Evolutionary conservation across 1,139 yeast genomes (phyloP).

Genomic region (Nakaseomyces bracarensis): DNA sequence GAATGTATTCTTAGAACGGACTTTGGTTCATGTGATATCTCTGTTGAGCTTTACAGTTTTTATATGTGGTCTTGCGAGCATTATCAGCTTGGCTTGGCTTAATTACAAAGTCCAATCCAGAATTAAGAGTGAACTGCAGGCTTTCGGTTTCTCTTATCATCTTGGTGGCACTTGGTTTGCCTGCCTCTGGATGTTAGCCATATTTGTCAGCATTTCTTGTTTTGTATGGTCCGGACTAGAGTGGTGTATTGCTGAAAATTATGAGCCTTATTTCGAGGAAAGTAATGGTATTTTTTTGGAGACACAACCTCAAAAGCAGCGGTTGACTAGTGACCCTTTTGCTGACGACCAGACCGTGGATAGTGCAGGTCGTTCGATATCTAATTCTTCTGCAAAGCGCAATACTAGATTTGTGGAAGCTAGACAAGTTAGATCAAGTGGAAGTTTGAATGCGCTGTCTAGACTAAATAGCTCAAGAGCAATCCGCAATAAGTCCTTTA

Average conservation of each 20-base stretch:
- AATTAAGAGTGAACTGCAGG: conserved; percentile 20
- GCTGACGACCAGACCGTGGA: not conserved
- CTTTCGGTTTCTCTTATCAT: conserved; percentile 25
- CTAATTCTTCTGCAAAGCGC: not conserved
- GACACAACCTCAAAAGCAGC: conserved; percentile 1
- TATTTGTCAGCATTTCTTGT: conserved; percentile 19
- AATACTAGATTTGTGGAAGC: not conserved
- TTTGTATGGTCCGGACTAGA: conserved; percentile 30
- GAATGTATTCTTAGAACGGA: conserved; percentile 17
- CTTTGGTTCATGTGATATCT: conserved; percentile 23
- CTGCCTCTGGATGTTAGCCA: conserved; percentile 20
- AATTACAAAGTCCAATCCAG: conserved; percentile 18
- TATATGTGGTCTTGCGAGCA: conserved; percentile 19
- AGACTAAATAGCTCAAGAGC: not conserved
- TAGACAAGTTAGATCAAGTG: not conserved
- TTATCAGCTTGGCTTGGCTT: conserved; percentile 17
- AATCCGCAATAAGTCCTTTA: not conserved
- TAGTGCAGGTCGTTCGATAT: not conserved
- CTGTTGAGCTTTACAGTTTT: conserved; percentile 20
- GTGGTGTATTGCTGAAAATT: conserved; percentile 27
- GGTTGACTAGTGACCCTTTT: not conserved
- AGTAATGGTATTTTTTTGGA: conserved; percentile 13
- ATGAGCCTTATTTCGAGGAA: conserved; percentile 12
- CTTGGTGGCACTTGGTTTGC: conserved; percentile 25
- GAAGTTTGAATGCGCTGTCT: not conserved